Evolutionary conservation across 352 stramenopile genomes (phyloP), one percentile per base, ranked within the genome.

Genomic region (Pythium coloratum): DNA sequence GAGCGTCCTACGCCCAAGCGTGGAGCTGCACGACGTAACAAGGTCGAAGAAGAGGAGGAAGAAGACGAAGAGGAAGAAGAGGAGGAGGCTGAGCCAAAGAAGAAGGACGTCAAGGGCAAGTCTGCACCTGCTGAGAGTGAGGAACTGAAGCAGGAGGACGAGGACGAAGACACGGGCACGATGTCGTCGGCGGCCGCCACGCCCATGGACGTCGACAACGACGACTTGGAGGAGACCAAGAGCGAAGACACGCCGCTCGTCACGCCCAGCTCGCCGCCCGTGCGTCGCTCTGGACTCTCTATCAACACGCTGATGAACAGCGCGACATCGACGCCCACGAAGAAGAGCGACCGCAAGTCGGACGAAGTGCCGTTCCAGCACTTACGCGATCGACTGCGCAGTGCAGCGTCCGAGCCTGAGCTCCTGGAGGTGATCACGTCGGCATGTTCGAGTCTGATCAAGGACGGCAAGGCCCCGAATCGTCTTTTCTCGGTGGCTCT

Each of bases 371-470:
- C 86, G 0, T 80, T 82, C 44, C 82, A 89, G 33, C 67, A 81
- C 40, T 70, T 91, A 2, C 70, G 72, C 14, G 79, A 90, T 3
- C 67, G 64, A 13, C 71, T 94, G 3, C 74, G 65, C 32, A 47
- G 13, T 8, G 76, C 81, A 12, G 66, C 67, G 18, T 68, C 75
- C 0, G 82, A 88, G 26, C 56, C 78, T 55, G 80, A 82, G 18
- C 64, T 91, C 1, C 73, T 91, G 40, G 77, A 86, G 71, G 82
- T 89, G 59, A 18, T 93, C 44, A 88, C 79, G 14, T 64, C 78
- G 26, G 62, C 72, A 3, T 91, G 81, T 51, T 77, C 75, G 8
- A 72, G 70, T 13, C 60, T 92, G 32, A 81, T 91, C 20, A 81
- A 84, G 69, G 81, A 92, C 32, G 66, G 64, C 24, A 88, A 78